Evolutionary conservation across 345 rosid species (phyloP).

Genomic region (Diplotaxis tenuifolia): DNA sequence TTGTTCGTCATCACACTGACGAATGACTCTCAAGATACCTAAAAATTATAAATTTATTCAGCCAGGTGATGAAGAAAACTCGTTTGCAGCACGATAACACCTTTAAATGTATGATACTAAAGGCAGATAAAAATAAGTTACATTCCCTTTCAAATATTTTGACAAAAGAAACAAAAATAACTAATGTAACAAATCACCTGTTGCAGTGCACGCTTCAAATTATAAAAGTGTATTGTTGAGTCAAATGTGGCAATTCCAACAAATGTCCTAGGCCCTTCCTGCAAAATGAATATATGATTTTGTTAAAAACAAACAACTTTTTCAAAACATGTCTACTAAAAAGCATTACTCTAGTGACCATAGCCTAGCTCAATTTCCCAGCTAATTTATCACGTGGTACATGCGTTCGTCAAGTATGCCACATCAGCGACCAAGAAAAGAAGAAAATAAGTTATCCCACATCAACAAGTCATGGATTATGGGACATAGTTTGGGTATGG

Average conservation of each 20-base stretch:
- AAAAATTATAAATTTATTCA: background rate
- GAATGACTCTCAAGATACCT: background rate
- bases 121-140: slow-evolving; percentile 5
- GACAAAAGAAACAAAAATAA: slow-evolving; percentile 9
- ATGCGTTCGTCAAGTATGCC: background rate
- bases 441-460: background rate
- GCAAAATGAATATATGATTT: slow-evolving; percentile 34
- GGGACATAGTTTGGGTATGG: background rate
- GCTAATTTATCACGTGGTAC: background rate
- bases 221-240: slow-evolving; percentile 91
- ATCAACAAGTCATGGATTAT: background rate
- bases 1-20: background rate
- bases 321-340: background rate
- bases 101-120: background rate
- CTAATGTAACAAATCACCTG: slow-evolving; percentile 50
- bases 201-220: slow-evolving; percentile 90
- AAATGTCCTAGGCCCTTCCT: slow-evolving; percentile 98
- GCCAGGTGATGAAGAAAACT: background rate
- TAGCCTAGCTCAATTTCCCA: background rate
- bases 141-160: background rate
- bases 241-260: slow-evolving; percentile 98
- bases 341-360: slow-evolving; percentile 15
- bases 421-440: background rate
- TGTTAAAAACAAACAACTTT: background rate
- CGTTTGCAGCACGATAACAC: slow-evolving; percentile 10